Conservation (phyloP, 2,329 filamentous ascomycete genomes). For the Trichoderma atrobrunneum region DNA sequence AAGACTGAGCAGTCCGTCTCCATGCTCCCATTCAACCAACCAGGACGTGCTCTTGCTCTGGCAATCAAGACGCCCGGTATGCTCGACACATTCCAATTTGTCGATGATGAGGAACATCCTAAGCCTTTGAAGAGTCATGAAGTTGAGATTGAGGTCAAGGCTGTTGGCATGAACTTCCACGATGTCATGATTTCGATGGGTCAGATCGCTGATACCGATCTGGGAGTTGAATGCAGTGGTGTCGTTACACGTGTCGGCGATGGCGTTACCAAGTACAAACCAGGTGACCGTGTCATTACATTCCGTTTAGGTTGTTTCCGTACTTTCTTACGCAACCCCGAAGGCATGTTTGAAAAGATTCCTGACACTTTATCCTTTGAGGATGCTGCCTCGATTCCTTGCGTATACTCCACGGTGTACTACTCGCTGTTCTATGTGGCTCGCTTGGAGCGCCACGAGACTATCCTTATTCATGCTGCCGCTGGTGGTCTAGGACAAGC, state of each 20-base stretch:
- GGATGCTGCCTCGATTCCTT: not conserved
- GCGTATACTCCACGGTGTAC: not conserved
- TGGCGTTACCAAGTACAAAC: not conserved
- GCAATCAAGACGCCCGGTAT: no score
- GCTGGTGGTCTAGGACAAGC: not conserved
- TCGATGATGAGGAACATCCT: no score
- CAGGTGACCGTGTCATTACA: not conserved
- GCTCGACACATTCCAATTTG: no score
- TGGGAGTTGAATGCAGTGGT: not conserved
- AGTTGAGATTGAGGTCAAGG: no score
- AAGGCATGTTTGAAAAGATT: not conserved
- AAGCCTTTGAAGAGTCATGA: no score
- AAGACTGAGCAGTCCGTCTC: no score
- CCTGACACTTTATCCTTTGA: not conserved
- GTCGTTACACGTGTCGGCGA: not conserved
- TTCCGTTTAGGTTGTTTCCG: not conserved
- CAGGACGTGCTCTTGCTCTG: no score
- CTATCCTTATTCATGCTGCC: not conserved
- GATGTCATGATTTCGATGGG: no score
- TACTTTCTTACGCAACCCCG: not conserved
- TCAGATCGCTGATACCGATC: no score
- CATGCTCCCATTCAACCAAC: no score
- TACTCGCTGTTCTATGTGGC: not conserved
- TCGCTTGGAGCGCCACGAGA: not conserved
- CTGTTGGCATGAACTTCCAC: no score